phyloP scores from a whole-genome alignment of 2,329 filamentous ascomycete species.

The Aureobasidium pullulans region DNA sequence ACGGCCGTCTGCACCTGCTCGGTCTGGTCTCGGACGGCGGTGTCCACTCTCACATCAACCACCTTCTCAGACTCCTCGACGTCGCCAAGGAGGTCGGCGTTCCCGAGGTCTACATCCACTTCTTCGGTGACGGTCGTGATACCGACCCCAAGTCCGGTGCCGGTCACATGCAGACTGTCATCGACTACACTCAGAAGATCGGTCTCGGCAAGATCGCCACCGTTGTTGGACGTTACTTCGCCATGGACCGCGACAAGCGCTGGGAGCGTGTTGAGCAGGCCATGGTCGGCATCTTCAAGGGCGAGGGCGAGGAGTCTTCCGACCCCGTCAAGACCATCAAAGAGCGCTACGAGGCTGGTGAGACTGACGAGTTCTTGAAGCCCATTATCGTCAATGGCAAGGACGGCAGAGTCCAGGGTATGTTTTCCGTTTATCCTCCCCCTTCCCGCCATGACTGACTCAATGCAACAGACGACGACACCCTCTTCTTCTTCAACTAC shows the following conservation, averaged over 20 bases:
- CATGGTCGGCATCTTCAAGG: constrained; percentile 75
- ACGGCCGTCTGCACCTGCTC: constrained; percentile 84
- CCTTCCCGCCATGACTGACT: not conserved
- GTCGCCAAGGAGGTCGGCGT: constrained; percentile 84
- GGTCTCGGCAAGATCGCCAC: constrained; percentile 84
- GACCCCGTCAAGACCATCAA: constrained; percentile 84
- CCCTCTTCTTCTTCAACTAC: constrained; percentile 99
- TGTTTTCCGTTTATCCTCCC: not conserved
- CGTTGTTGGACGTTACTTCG: constrained; percentile 91
- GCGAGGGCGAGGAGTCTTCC: constrained; percentile 76
- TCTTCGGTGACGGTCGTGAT: constrained; percentile 96
- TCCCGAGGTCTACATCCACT: constrained; percentile 94
- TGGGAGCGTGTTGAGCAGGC: constrained; percentile 93
- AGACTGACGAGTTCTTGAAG: constrained; percentile 97
- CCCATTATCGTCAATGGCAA: constrained; percentile 90
- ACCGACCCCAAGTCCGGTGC: constrained; percentile 93
- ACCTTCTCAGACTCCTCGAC: constrained; percentile 78
- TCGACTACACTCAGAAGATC: constrained; percentile 74
- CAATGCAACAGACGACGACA: constrained; percentile 65
- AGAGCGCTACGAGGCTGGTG: constrained; percentile 76
- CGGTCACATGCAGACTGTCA: constrained; percentile 78
- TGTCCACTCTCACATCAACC: constrained; percentile 93
- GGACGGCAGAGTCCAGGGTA: constrained; percentile 77
- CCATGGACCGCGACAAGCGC: constrained; percentile 99
- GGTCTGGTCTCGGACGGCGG: constrained; percentile 92